Base-by-base conservation (phyloP, 2,329 filamentous ascomycete species). In the Monosporascus sp. region DNA sequence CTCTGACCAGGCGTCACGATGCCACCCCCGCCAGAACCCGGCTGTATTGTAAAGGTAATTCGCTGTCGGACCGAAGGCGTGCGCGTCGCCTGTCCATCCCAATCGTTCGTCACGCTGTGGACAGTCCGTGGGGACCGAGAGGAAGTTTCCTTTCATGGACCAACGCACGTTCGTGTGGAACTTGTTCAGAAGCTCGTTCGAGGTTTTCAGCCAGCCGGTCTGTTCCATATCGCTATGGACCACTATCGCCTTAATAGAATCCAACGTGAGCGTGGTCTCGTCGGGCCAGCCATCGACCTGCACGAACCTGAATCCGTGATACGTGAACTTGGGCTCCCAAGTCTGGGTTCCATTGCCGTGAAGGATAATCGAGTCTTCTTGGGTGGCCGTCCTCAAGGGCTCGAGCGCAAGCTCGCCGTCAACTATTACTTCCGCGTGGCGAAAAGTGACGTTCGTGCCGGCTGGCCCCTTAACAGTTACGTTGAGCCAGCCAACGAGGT, bases 121-220 rank as follows among this genome's bases (percentile, higher is more conserved):
- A 37, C 65, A 66, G 27, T 85, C 82, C 0, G 80, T 84, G 0
- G 80, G 80, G 0, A 84, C 65, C 0, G 73, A 75, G 3, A 84
- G 58, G 58, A 85, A 84, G 57, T 85, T 85, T 0, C 80, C 80
- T 27, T 74, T 73, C 75, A 83, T 82, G 5, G 74, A 75, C 81
- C 81, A 84, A 31, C 69, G 61, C 0, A 79, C 72, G 51, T 85
- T 85, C 1, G 72, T 51, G 56, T 84, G 76, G 5, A 86, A 72
- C 46, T 76, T 67, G 57, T 83, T 85, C 25, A 85, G 57, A 3
- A 76, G 65, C 0, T 59, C 47, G 48, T 85, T 65, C 0, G 81
- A 85, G 52, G 76, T 82, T 8, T 72, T 62, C 48, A 84, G 83
- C 52, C 62, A 71, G 0, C 80, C 79, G 0, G 67, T 78, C 11